Evolutionary conservation across 768 basidiomycete genomes (phyloP), one percentile per base, ranked within the genome.

Genomic region (Bullera alba): DNA sequence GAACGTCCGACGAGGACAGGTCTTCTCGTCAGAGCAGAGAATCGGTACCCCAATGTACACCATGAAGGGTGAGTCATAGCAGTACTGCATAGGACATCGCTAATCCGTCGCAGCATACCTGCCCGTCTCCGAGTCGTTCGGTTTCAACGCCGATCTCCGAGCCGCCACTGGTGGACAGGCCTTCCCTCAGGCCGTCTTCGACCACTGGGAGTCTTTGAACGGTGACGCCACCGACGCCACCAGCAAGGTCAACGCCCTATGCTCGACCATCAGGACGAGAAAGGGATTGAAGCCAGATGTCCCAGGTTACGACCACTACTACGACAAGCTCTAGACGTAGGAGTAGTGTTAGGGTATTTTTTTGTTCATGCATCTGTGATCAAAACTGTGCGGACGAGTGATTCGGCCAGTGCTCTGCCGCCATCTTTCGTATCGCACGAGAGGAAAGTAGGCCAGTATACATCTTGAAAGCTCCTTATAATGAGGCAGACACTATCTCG

Each of bases 41-140:
- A 79, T 83, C 3, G 93, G 95, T 77, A 99, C 95, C 16, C 95
- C 95, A 57, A 95, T 96, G 90, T 93, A 93, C 84, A 97, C 86
- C 41, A 85, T 99, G 76, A 97, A 95, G 81, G 91, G 91, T 22
- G 90, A 89, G 79, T 79, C 91, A 34, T 90, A 72, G 87, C 89
- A 76, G 90, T 87, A 15, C 51, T 43, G 46, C 22, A 32, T 54
- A 54, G 53, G 27, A 42, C n/a, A 38, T 47, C 38, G 51, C 17
- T 50, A 46, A 58, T 43, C 28, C n/a, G 27, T 4, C 19, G 17
- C 38, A 47, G 65, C 62, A 10, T 70, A 67, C 67, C 58, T 71
- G 32, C 67, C 64, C 60, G 62, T 69, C 51, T 57, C 71, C 59
- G 72, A 74, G 62, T 74, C 73, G 27, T 93, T 95, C 77, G 92